A percentile compares a stretch with the other conserved stretches of the same genome.
phyloP scores from a whole-genome alignment of 1,284 basidiomycete genomes.

The Somion occarium region DNA sequence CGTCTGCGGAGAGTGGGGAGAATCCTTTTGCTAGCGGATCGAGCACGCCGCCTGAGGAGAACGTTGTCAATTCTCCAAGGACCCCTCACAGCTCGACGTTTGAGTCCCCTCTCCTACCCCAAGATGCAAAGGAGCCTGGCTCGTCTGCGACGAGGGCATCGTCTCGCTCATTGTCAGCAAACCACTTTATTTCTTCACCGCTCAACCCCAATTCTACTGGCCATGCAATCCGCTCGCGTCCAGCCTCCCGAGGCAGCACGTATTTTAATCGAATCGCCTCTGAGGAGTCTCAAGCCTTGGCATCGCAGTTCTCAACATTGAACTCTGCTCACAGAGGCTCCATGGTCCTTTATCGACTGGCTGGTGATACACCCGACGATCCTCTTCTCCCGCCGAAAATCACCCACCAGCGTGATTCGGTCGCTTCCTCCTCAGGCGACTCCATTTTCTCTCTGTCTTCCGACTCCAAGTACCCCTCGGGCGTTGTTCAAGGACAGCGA shows the following conservation, averaged over 20 bases:
- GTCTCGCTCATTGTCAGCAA: constrained; percentile 28
- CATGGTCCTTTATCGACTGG: constrained; percentile 66
- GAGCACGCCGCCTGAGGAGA: constrained; percentile 19
- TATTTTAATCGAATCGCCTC: constrained; percentile 39
- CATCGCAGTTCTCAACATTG: constrained; percentile 21
- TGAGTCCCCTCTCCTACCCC: constrained; percentile 27
- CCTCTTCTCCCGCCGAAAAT: constrained; percentile 27
- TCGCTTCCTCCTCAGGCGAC: constrained; percentile 41
- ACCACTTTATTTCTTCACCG: constrained; percentile 41
- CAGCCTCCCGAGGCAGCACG: constrained; percentile 30
- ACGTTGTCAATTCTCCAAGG: constrained; percentile 14
- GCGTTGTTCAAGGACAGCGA: constrained; percentile 27
- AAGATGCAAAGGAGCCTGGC: constrained; percentile 15
- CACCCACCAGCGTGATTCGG: constrained; percentile 32
- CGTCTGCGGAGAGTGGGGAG: constrained; percentile 16
- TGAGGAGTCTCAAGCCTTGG: constrained; percentile 42
- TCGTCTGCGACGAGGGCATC: constrained; percentile 20
- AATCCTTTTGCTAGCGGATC: constrained; percentile 14
- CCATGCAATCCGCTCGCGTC: constrained; percentile 23
- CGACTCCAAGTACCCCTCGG: constrained; percentile 63
- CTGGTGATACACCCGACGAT: constrained; percentile 34
- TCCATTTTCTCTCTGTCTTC: constrained; percentile 48
- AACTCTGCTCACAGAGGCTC: constrained; percentile 39
- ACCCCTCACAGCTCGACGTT: constrained; percentile 23
- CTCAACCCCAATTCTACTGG: constrained; percentile 37